Base-by-base conservation (phyloP, 2,329 filamentous ascomycete genomes). In the Trichoderma citrinoviride region DNA sequence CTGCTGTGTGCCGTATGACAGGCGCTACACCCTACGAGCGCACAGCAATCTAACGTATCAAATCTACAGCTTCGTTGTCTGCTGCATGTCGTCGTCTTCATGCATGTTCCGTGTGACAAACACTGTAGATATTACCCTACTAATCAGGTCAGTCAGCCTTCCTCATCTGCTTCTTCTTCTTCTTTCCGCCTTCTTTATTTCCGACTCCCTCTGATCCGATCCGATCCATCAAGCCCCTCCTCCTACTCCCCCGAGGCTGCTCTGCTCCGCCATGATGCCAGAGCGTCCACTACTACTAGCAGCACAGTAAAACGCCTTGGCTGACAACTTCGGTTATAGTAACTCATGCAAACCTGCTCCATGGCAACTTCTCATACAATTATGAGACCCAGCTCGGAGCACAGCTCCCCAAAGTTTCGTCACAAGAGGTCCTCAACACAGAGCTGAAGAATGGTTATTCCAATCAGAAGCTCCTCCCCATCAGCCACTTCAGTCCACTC, bases 301-400 rank as follows among this genome's bases (percentile, higher is more conserved):
- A 17, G n/a, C 33, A 52, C 49, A 49, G 56, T 60, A 58, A 60
- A 60, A 60, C 56, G 56, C 56, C 44, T 37, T 60, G 56, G 56
- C 56, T 60, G 43, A 49, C 21, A 46, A 33, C 21, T 5, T 25
- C 15, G 41, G 3, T 37, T 12, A 8, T 37, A 37, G 33, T 14
- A 37, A 3, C 7, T 44, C 15, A 44, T 44, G 19, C 41, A 44
- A 44, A n/a, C 41, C 41, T 37, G 41, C 41, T 19, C 15, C 15
- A 44, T 49, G 17, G n/a, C 17, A 5, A 44, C 8, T 25, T 50
- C 15, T 29, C 8, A 21, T 10, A 21, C 41, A 44, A 44, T n/a
- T 7, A 10, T 52, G 25, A 29, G 29, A 52, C 49, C n/a, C 49
- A 27, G 49, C 19, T 29, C 29, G 49, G 25, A 19, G n/a, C n/a